phyloP scores from a whole-genome alignment of 2,329 filamentous ascomycete genomes.

The Ophiostoma tasmaniense region DNA sequence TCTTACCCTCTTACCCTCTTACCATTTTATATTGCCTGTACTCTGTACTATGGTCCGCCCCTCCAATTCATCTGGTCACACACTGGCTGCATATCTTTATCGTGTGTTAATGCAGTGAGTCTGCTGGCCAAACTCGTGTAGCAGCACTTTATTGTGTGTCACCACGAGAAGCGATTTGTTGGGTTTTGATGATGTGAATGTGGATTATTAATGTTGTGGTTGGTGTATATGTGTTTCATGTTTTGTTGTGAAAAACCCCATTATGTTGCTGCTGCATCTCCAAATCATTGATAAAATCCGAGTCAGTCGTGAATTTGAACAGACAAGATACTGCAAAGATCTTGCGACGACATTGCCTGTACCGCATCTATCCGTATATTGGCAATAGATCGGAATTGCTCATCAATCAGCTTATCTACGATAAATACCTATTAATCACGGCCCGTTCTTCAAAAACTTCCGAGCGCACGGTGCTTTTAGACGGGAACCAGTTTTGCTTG shows the following conservation, averaged over 20 bases:
- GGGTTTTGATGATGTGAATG: background rate
- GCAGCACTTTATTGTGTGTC: background rate
- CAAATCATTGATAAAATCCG: no score
- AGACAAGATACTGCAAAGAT: no score
- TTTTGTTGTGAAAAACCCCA: no score
- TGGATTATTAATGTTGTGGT: background rate
- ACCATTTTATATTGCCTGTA: background rate
- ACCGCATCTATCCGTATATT: background rate
- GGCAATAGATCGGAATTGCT: no score
- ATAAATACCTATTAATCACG: background rate
- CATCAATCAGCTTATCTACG: background rate
- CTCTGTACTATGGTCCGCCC: background rate
- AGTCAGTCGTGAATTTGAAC: no score
- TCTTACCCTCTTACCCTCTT: background rate
- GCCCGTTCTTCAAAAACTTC: background rate
- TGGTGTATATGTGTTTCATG: no score
- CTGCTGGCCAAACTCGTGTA: constrained; percentile 6
- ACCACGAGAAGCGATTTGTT: background rate
- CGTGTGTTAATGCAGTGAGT: constrained; percentile 4
- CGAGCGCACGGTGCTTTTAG: background rate
- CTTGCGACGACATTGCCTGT: no score
- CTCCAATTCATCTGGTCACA: constrained; percentile 1
- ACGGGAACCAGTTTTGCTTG: background rate
- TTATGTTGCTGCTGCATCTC: no score
- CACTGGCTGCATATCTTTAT: constrained; percentile 7